These are phyloP conservation scores for Oropetium thomaeum DNA, from an alignment of 176 grass and related monocot species.

Conservation along the genomic window DNA sequence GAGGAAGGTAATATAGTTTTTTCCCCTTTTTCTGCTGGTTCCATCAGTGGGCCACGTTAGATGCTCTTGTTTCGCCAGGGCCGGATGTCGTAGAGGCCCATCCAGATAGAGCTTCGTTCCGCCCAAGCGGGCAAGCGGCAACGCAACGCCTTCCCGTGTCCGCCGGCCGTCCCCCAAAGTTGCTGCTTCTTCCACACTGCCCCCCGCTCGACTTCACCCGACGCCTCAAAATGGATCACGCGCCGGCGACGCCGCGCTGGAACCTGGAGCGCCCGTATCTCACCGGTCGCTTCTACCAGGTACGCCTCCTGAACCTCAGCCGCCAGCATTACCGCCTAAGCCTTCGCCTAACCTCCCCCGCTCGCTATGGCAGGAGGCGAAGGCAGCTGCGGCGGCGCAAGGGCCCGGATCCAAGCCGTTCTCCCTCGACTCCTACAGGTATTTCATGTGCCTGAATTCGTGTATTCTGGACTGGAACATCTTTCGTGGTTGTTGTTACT, in stretches of 20 bases:
- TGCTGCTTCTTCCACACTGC: background rate
- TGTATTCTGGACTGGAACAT: background rate
- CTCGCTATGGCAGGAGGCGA: conserved; percentile 60
- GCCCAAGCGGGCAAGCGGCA: background rate
- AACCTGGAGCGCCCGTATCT: conserved; percentile 88
- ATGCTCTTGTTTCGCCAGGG: no score
- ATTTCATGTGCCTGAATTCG: background rate
- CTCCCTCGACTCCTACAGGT: conserved; percentile 68
- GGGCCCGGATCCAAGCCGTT: conserved; percentile 50
- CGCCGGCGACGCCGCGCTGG: conserved; percentile 75
- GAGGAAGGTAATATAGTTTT: no score
- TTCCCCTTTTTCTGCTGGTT: no score
- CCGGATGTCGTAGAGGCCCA: background rate
- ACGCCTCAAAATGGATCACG: conserved; percentile 46
- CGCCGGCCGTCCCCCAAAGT: background rate
- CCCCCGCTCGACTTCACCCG: background rate
- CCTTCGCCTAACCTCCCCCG: background rate
- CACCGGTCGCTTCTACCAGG: conserved; percentile 92
- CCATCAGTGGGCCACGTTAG: no score
- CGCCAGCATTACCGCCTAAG: conserved; percentile 1
- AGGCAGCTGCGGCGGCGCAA: conserved; percentile 42
- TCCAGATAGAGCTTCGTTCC: background rate
- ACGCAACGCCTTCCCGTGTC: background rate
- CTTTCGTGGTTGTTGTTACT: background rate
- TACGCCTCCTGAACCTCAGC: background rate